Conservation (phyloP, 495 filamentous ascomycete species). For the Ramalina intermedia region DNA sequence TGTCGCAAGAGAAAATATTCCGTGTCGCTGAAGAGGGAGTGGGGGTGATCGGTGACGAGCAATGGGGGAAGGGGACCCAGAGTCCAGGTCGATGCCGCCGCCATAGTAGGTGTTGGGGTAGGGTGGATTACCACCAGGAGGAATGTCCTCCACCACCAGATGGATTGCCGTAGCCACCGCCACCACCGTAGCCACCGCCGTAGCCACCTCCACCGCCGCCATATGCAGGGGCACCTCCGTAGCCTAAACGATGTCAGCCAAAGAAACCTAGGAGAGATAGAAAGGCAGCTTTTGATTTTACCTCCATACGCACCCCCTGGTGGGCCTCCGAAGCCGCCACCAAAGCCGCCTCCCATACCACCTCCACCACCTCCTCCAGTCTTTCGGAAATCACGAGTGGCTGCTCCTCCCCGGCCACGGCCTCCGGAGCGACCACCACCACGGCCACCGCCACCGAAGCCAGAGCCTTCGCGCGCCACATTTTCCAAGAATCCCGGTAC, state of each 20-base stretch:
- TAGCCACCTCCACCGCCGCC: conserved; percentile 11
- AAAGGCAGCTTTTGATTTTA: neutral
- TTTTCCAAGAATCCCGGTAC: conserved; percentile 87
- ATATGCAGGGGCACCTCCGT: conserved; percentile 28
- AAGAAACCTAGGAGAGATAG: neutral
- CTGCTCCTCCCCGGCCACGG: conserved; percentile 39
- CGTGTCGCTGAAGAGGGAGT: no score
- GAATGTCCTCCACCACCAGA: conserved; percentile 67
- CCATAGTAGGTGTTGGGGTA: no score
- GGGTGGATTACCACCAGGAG: conserved; percentile 74
- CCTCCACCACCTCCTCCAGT: conserved; percentile 41
- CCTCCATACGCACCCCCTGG: conserved; percentile 35
- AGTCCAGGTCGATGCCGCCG: no score
- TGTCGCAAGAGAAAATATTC: neutral
- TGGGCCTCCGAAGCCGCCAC: conserved; percentile 35
- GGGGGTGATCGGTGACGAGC: no score
- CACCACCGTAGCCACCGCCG: conserved; percentile 21
- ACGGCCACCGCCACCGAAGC: conserved; percentile 57
- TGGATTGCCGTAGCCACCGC: conserved; percentile 69
- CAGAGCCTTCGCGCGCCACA: conserved; percentile 85
- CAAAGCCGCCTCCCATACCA: conserved; percentile 36
- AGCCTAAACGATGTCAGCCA: conserved; percentile 16
- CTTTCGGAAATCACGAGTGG: conserved; percentile 86
- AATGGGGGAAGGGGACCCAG: no score
- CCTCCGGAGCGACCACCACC: conserved; percentile 55